phyloP scores from a whole-genome alignment of 345 rosid genomes.

The Salix exigua region DNA sequence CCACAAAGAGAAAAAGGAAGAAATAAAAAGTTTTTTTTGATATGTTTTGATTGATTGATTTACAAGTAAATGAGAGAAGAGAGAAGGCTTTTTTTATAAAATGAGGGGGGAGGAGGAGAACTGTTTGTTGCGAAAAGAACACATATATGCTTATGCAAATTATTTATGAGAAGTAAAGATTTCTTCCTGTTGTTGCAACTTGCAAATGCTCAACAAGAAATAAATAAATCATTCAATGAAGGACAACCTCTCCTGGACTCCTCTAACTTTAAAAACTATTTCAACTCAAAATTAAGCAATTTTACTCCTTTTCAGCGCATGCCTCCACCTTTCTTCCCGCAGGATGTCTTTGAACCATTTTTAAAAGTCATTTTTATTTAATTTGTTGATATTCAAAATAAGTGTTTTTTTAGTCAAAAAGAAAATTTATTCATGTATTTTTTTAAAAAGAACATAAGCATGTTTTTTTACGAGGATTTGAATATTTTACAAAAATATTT shows the following conservation, averaged over 20 bases:
- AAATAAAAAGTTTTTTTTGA: too few relatives aligned
- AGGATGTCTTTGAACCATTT: too few relatives aligned
- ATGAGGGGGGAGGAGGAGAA: neutral
- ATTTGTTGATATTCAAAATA: too few relatives aligned
- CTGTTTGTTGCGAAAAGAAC: neutral
- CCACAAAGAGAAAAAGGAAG: neutral
- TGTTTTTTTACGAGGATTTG: too few relatives aligned
- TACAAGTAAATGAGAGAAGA: neutral
- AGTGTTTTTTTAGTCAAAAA: too few relatives aligned
- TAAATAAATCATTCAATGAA: neutral
- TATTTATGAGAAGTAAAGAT: neutral
- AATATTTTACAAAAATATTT: too few relatives aligned
- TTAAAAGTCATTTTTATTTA: too few relatives aligned
- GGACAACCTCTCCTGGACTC: neutral
- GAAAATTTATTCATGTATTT: too few relatives aligned
- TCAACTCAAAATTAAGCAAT: neutral
- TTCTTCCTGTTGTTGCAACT: neutral
- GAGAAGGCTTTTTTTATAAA: neutral
- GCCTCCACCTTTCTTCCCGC: too few relatives aligned
- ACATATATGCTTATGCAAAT: neutral
- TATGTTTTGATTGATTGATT: neutral
- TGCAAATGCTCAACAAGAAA: neutral
- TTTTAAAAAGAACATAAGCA: too few relatives aligned
- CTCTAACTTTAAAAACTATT: neutral
- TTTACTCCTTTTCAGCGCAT: too few relatives aligned